These are phyloP conservation scores for Pontederia paniculata DNA, from an alignment of 176 grass and related monocot species.

Conservation along the genomic window DNA sequence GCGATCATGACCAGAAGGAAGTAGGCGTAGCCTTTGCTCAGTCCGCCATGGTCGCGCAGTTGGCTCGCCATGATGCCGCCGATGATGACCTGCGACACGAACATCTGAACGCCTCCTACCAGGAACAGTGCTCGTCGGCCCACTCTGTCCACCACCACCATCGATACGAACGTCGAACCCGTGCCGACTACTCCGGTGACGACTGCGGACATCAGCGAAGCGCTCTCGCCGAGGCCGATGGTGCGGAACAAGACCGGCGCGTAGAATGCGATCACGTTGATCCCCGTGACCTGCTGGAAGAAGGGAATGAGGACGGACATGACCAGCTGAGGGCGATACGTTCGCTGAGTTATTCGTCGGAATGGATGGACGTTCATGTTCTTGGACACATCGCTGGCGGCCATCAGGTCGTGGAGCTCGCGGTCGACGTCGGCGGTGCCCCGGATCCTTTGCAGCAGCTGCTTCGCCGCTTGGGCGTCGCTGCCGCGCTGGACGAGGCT, in stretches of 20 bases:
- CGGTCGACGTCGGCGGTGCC: constrained; percentile 25
- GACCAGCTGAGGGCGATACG: background rate
- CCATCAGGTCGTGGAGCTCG: constrained; percentile 39
- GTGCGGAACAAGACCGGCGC: background rate
- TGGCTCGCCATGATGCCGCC: background rate
- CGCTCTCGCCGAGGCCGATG: background rate
- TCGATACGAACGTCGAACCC: background rate
- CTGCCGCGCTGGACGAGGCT: constrained; percentile 40
- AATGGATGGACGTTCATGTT: background rate
- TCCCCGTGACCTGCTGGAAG: background rate
- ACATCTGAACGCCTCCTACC: background rate
- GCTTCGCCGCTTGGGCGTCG: constrained; percentile 6
- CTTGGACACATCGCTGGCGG: background rate
- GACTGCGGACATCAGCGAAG: background rate
- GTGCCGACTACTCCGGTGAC: background rate
- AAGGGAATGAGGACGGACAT: background rate
- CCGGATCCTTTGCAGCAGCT: constrained; percentile 34
- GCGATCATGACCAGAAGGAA: background rate
- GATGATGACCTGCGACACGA: background rate
- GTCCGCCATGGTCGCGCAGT: background rate
- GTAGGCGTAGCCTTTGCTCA: background rate
- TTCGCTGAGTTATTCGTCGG: background rate
- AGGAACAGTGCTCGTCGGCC: background rate
- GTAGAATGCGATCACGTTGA: background rate
- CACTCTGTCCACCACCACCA: background rate